Evolutionary conservation across 2,329 filamentous ascomycete genomes (phyloP).

Genomic region (Trichoderma afroharzianum): DNA sequence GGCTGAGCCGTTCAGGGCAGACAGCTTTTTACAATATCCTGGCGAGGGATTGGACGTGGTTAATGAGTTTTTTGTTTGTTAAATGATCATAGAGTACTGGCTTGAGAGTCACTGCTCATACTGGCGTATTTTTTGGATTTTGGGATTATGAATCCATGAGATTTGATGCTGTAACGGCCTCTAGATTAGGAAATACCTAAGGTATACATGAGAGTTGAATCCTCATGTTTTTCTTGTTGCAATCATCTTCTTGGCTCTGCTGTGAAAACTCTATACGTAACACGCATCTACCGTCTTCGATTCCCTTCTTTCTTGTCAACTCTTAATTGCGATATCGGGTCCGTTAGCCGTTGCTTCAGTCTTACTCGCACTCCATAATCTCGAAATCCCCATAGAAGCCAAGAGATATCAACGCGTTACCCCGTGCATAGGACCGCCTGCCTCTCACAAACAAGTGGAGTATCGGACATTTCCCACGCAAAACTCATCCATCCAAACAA

Average conservation of each 20-base stretch:
- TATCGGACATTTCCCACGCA: background rate
- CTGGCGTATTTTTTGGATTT: background rate
- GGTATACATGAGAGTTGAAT: background rate
- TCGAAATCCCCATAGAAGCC: background rate
- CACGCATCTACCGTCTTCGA: background rate
- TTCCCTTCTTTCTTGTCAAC: background rate
- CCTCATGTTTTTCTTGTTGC: background rate
- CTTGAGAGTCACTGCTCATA: background rate
- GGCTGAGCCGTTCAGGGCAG: constrained; percentile 8
- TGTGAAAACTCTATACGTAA: background rate
- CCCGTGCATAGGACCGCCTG: background rate
- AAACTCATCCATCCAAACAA: background rate
- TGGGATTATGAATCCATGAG: background rate
- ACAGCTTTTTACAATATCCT: background rate
- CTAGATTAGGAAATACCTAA: background rate
- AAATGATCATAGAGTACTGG: background rate
- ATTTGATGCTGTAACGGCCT: background rate
- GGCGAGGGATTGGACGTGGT: constrained; percentile 2
- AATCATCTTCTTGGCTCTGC: background rate
- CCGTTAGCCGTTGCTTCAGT: background rate
- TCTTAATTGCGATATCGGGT: background rate
- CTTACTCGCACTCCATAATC: background rate
- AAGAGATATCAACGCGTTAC: background rate
- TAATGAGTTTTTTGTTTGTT: constrained; percentile 1
- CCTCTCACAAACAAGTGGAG: background rate